A percentile compares a stretch with the other conserved stretches of the same genome.
Evolutionary conservation across 768 basidiomycete genomes (phyloP).

Genomic region (Calocybe cyanea): DNA sequence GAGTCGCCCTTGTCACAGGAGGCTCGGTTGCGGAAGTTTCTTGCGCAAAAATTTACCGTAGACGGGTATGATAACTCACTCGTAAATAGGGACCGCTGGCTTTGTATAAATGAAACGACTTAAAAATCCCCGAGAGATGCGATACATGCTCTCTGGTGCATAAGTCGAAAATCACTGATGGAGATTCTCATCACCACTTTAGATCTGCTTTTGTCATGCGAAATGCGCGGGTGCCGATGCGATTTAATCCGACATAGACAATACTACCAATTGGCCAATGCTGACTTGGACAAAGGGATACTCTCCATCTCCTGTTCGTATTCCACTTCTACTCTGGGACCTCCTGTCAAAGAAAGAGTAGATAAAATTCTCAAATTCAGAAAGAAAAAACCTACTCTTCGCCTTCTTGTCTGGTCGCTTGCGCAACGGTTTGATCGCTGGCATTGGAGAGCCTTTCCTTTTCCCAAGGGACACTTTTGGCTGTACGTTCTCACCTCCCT

Average conservation of each 20-base stretch:
- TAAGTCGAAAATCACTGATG: too few relatives aligned
- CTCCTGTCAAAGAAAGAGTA: conserved; percentile 42
- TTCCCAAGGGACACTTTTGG: conserved; percentile 57
- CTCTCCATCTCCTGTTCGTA: conserved; percentile 92
- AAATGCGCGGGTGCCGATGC: too few relatives aligned
- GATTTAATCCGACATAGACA: not conserved
- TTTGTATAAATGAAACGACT: too few relatives aligned
- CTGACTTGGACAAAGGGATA: conserved; percentile 48
- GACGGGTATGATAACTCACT: too few relatives aligned
- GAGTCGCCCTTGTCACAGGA: too few relatives aligned
- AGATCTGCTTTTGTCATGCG: too few relatives aligned
- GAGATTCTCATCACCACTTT: too few relatives aligned
- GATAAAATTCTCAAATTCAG: not conserved
- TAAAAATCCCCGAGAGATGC: too few relatives aligned
- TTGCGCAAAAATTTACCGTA: too few relatives aligned
- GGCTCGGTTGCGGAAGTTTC: too few relatives aligned
- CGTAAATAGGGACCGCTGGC: too few relatives aligned
- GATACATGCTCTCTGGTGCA: too few relatives aligned
- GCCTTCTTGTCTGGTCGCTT: conserved; percentile 59
- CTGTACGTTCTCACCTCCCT: conserved; percentile 28
- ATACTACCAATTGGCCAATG: conserved; percentile 50
- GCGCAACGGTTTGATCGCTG: conserved; percentile 38
- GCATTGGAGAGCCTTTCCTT: conserved; percentile 51
- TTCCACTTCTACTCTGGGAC: conserved; percentile 88
- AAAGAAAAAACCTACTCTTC: conserved; percentile 44